Conservation (phyloP, 805 yeast species). For the Kodamaea leandrae region DNA sequence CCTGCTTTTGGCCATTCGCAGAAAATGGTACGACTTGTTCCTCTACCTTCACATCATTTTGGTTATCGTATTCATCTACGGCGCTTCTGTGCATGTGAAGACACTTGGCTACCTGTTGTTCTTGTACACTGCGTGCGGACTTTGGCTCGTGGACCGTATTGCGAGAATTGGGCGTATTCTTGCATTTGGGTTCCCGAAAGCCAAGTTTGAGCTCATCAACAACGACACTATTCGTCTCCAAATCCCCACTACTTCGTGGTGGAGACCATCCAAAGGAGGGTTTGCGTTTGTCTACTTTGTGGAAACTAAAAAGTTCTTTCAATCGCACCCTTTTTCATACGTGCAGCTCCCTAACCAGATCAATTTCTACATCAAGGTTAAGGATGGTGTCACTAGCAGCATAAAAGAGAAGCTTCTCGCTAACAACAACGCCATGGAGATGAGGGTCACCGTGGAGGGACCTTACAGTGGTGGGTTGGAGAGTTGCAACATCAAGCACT, state of each 20-base stretch:
- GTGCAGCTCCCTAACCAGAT: constrained; percentile 31
- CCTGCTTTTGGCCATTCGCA: constrained; percentile 31
- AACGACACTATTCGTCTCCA: constrained; percentile 35
- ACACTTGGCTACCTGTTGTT: constrained; percentile 30
- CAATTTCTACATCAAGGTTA: constrained; percentile 49
- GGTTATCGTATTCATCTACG: constrained; percentile 47
- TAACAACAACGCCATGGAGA: constrained; percentile 20
- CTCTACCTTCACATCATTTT: constrained; percentile 30
- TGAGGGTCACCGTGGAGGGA: constrained; percentile 54
- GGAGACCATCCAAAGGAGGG: constrained; percentile 49
- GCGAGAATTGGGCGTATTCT: constrained; percentile 27
- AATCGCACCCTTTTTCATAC: constrained; percentile 66
- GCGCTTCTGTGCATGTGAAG: constrained; percentile 45
- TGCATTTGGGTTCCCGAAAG: constrained; percentile 37
- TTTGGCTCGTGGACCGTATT: constrained; percentile 38
- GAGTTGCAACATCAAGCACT: constrained; percentile 44
- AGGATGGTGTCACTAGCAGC: constrained; percentile 52
- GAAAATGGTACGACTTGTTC: constrained; percentile 37
- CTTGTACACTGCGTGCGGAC: constrained; percentile 30
- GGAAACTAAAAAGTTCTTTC: constrained; percentile 50
- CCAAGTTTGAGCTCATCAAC: constrained; percentile 29
- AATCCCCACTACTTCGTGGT: constrained; percentile 34
- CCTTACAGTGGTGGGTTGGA: constrained; percentile 48
- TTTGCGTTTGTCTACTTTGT: constrained; percentile 57
- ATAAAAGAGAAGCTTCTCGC: constrained; percentile 20